A percentile compares a stretch with the other conserved stretches of the same genome.
These are phyloP conservation scores for Asclepias syriaca DNA, from an alignment of 257 asterid genomes.

Conservation along the genomic window DNA sequence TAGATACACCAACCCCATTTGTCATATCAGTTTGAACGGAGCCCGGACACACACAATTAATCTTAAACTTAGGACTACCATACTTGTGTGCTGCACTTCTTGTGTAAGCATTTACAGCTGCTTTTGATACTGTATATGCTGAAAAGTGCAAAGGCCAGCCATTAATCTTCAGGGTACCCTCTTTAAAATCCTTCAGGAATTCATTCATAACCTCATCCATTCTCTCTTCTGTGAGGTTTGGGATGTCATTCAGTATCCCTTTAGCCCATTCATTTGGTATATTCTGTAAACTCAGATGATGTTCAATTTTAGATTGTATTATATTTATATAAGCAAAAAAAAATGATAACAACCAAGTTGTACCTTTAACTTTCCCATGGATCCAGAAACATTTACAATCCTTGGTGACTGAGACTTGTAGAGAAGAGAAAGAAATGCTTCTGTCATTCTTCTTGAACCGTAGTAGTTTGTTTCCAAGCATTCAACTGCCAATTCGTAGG, in stretches of 20 bases:
- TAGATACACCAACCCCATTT: background rate
- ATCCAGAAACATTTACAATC: constrained; percentile 18
- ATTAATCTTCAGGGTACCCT: constrained; percentile 10
- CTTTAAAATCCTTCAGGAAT: constrained; percentile 13
- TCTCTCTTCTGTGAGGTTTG: constrained; percentile 19
- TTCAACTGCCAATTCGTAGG: constrained; percentile 32
- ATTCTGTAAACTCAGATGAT: background rate
- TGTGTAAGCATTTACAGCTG: constrained; percentile 17
- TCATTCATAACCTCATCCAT: constrained; percentile 18
- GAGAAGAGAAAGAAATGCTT: constrained; percentile 56
- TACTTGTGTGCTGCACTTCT: constrained; percentile 15
- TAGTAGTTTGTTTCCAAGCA: constrained; percentile 47
- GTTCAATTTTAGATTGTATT: too few relatives aligned
- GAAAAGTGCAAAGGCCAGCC: constrained; percentile 10
- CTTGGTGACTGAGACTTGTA: constrained; percentile 51
- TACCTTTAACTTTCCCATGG: constrained; percentile 11
- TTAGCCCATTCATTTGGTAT: constrained; percentile 14
- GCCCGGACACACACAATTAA: constrained; percentile 23
- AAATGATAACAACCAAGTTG: too few relatives aligned
- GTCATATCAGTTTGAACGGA: constrained; percentile 18
- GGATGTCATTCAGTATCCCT: constrained; percentile 11
- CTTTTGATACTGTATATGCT: constrained; percentile 20
- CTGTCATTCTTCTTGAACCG: constrained; percentile 48
- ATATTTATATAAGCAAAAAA: too few relatives aligned
- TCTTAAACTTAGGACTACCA: background rate